Evolutionary conservation across 2,329 filamentous ascomycete species (phyloP), one percentile per base, ranked within the genome.

Genomic region (Atkinsonella hypoxylon): DNA sequence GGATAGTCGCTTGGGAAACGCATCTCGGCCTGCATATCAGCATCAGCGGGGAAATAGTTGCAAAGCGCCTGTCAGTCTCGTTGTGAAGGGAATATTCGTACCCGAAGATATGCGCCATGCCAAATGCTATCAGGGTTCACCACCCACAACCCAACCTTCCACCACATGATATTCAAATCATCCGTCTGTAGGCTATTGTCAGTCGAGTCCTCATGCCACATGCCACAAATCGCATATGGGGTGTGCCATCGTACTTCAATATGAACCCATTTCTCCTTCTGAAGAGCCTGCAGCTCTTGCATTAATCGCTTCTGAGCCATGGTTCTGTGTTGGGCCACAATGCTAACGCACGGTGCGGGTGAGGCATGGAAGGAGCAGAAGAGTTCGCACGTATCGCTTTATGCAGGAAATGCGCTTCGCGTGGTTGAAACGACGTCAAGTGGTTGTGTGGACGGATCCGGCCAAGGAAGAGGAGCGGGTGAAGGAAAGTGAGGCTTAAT

Each of bases 191-290:
- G 26, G 11, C 46, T 17, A n/a, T 38, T 15, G 45, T 50, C 34
- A 51, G 51, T 34, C 5, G 26, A 43, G 40, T 18, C 11, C 3
- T 7, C n/a, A 40, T 13, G 18, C 10, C 20, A 8, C n/a, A 40
- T 13, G 18, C 10, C 20, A 8, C 38, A 38, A 38, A 43, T 12
- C n/a, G 9, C 40, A 12, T 42, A 1, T 42, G n/a, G 6, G 12
- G 46, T 50, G 26, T 8, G 26, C 62, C 78, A 38, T 20, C 46
- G 55, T 68, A 89, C 87, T 65, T 94, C 86, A 58, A 96, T 88
- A 59, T 91, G 81, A 17, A 95, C 85, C 91, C 91, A 98, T 65
- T 88, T 89, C 75, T 96, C 90, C 67, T 93, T 89, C 50, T 81
- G 76, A 40, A 97, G 77, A 43, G 79, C 76, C 67, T 86, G 85